These are phyloP conservation scores for Mollisiaceae sp. DNA, from an alignment of 2,329 filamentous ascomycete genomes.

Conservation along the genomic window DNA sequence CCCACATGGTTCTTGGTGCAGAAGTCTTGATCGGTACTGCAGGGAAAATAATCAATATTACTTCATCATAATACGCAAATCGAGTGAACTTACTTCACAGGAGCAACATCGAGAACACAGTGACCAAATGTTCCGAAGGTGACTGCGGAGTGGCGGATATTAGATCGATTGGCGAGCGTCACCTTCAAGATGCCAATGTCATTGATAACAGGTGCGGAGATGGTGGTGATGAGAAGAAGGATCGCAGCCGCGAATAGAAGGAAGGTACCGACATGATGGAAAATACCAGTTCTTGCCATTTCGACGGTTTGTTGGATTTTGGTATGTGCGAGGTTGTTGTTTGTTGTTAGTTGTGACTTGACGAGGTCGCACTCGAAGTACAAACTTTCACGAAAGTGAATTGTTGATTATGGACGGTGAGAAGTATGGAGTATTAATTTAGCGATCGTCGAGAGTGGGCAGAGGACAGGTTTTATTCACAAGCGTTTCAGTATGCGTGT, in stretches of 20 bases:
- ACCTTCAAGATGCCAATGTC: slow-evolving; percentile 59
- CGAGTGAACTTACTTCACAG: slow-evolving; percentile 35
- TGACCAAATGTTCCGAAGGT: slow-evolving; percentile 67
- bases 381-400: background rate
- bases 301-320: slow-evolving; percentile 17
- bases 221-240: slow-evolving; percentile 62
- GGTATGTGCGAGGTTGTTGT: slow-evolving; percentile 10
- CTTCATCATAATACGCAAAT: background rate
- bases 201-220: slow-evolving; percentile 64
- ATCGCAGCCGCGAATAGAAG: slow-evolving; percentile 60
- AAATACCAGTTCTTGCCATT: slow-evolving; percentile 39
- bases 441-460: background rate
- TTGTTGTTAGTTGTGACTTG: slow-evolving; percentile 2
- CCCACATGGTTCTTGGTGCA: slow-evolving; percentile 58
- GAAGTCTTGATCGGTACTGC: slow-evolving; percentile 46
- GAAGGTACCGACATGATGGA: slow-evolving; percentile 63
- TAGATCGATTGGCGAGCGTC: slow-evolving; percentile 47
- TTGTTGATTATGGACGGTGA: background rate
- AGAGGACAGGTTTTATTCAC: slow-evolving; percentile 16
- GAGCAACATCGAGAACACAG: slow-evolving; percentile 49
- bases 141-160: slow-evolving; percentile 43
- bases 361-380: background rate
- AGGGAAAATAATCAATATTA: slow-evolving; percentile 9
- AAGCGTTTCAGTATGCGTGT: background rate
- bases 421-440: background rate